Evolutionary conservation across 768 basidiomycete genomes (phyloP), one percentile per base, ranked within the genome.

Genomic region (Mycena kentingensis): DNA sequence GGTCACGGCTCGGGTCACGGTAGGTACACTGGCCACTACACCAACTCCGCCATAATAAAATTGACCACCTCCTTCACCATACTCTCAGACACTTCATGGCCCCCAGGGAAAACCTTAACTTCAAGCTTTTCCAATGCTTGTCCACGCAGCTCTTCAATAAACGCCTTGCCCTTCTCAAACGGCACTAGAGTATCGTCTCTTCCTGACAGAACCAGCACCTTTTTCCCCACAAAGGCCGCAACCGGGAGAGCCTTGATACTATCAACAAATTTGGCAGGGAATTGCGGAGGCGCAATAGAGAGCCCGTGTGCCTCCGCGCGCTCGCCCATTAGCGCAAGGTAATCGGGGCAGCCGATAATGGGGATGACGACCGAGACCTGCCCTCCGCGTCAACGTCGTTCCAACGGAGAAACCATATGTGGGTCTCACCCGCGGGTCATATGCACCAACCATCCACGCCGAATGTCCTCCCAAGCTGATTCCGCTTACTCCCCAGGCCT

Each of bases 391-490:
- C 31, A 8, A 16, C 31, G 31, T 16, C 10, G 16, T 32, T 8
- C 8, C 10, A 8, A 32, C 16, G 8, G 31, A 32, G 31, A 32
- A 32, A 16, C 8, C 10, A 8, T 32, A 32, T 32, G 10, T 26
- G n/a, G 16, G 10, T n/a, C 22, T 24, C 12, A 55, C 42, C 6
- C 58, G 46, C n/a, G 54, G 47, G 16, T 60, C 58, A 5, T 25
- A 16, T 7, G 78, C 63, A 29, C 91, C 77, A 2, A 77, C 72
- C 26, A 88, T 76, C 92, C 93, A 95, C 0, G 88, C 77, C 0
- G 90, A 78, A 65, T 97, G 92, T 0, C 92, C 93, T 1, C 93
- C 93, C 1, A 97, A 80, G 54, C 87, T 90, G 59, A 87, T 76
- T 0, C 93, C 93, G 0, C 81, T 78, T 3, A 88, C 74, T 11